Evolutionary conservation across 2,329 filamentous ascomycete species (phyloP).

Genomic region (Didymella lethalis): DNA sequence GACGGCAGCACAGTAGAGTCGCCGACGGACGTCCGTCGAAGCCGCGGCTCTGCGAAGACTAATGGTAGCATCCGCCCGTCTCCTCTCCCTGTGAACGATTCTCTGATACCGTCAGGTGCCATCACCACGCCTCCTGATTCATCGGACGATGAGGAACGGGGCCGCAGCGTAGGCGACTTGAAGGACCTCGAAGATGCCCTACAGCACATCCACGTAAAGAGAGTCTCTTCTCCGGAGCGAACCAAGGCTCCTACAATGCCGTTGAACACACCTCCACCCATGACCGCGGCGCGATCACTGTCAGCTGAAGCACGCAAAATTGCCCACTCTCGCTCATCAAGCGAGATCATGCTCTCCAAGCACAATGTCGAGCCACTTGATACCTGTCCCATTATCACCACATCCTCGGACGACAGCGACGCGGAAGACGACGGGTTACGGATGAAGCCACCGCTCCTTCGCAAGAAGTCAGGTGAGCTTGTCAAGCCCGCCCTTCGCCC

Average conservation of each 20-base stretch:
- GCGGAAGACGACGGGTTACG: conserved; percentile 64
- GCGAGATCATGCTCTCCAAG: conserved; percentile 62
- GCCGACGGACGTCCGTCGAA: conserved; percentile 30
- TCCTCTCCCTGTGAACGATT: conserved; percentile 79
- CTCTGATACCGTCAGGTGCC: conserved; percentile 80
- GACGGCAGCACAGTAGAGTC: conserved; percentile 31
- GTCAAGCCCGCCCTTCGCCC: conserved; percentile 89
- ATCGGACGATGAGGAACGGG: conserved; percentile 83
- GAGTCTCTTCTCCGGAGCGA: conserved; percentile 64
- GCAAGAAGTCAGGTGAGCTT: conserved; percentile 97
- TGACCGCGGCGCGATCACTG: conserved; percentile 48
- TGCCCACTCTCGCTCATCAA: conserved; percentile 67
- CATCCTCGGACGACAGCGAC: conserved; percentile 60
- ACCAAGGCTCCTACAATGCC: conserved; percentile 31
- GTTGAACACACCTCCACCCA: conserved; percentile 29
- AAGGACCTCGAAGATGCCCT: conserved; percentile 82
- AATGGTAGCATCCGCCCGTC: conserved; percentile 78
- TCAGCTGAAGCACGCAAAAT: conserved; percentile 67
- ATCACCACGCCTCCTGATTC: conserved; percentile 94
- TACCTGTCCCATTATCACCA: conserved; percentile 54
- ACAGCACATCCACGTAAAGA: conserved; percentile 75
- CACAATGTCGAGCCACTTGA: conserved; percentile 52
- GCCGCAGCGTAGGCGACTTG: conserved; percentile 54
- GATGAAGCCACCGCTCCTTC: conserved; percentile 87
- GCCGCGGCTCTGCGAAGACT: conserved; percentile 43